phyloP scores from a whole-genome alignment of 2,329 filamentous ascomycete genomes.

The Verticillium alfalfae region DNA sequence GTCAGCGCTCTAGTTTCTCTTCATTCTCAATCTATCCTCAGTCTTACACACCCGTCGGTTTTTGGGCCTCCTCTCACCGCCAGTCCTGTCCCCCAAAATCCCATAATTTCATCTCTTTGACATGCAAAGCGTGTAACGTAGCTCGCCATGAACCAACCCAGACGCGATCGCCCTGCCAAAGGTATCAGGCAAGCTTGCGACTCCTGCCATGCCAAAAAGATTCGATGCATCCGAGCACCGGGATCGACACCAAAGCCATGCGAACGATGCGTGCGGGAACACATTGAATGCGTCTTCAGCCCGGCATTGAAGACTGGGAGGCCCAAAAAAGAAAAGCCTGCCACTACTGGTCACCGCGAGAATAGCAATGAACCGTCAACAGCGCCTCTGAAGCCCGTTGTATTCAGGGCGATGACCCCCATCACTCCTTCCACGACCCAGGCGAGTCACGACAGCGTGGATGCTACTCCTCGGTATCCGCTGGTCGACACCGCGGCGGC shows the following conservation, averaged over 20 bases:
- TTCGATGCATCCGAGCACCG: slow-evolving; percentile 1
- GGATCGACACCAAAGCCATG: neutral
- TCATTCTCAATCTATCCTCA: neutral
- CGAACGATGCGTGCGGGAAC: slow-evolving; percentile 2
- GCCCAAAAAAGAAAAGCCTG: slow-evolving; percentile 1
- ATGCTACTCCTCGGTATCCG: neutral
- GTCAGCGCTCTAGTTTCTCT: neutral
- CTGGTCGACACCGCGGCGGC: neutral
- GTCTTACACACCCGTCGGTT: neutral
- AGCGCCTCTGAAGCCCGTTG: neutral
- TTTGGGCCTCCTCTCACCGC: no score
- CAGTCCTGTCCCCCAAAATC: no score
- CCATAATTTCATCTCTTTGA: no score
- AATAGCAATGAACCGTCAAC: neutral
- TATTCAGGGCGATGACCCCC: neutral
- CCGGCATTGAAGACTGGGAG: slow-evolving; percentile 6
- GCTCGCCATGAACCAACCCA: neutral
- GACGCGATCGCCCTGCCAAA: neutral
- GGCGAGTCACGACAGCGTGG: neutral
- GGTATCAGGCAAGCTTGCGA: slow-evolving; percentile 6
- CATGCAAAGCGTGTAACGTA: no score
- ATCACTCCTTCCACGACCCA: neutral
- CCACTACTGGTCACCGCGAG: neutral
- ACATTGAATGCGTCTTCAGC: slow-evolving; percentile 3
- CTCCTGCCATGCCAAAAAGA: slow-evolving; percentile 5